Evolutionary conservation across 75 land plant species (phyloP), one percentile per base, ranked within the genome.

Genomic region (Isoetes taiwanensis): DNA sequence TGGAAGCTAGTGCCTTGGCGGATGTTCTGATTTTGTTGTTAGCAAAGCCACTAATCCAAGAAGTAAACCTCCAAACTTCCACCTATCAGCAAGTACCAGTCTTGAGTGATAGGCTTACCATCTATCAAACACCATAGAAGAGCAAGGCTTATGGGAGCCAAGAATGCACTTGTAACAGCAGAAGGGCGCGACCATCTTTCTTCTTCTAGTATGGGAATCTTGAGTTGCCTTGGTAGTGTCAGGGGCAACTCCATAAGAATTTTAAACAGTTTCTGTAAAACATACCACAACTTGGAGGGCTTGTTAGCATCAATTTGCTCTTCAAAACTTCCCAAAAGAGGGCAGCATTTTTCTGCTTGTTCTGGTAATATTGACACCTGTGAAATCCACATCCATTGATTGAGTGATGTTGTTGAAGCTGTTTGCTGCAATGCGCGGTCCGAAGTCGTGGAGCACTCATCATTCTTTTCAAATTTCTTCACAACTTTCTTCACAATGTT

Each of bases 341-440:
- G n/a, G n/a, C n/a, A n/a, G n/a, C n/a, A n/a, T n/a, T n/a, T n/a
- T n/a, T n/a, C n/a, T n/a, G n/a, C 23, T 29, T 86, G 77, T 25
- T 84, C 77, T 20, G 89, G 80, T 53, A 76, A 88, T 17, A 88
- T 88, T 1, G 95, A 81, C 17, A 88, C 84, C 74, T 88, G 65
- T 37, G 95, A 84, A n/a, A n/a, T n/a, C 95, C 95, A 88, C 89
- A 78, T 84, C 95, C 89, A 88, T 40, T 80, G 95, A 11, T 88
- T 88, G 52, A 88, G 52, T 1, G 72, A 56, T 19, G 62, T 41
- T n/a, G n/a, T n/a, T n/a, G n/a, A n/a, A n/a, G n/a, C n/a, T n/a
- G n/a, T n/a, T n/a, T n/a, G n/a, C n/a, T n/a, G n/a, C n/a, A n/a
- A n/a, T n/a, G n/a, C n/a, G n/a, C n/a, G n/a, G n/a, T n/a, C n/a